Conservation (phyloP, 1,284 basidiomycete species). For the Cutaneotrichosporon mucoides region DNA sequence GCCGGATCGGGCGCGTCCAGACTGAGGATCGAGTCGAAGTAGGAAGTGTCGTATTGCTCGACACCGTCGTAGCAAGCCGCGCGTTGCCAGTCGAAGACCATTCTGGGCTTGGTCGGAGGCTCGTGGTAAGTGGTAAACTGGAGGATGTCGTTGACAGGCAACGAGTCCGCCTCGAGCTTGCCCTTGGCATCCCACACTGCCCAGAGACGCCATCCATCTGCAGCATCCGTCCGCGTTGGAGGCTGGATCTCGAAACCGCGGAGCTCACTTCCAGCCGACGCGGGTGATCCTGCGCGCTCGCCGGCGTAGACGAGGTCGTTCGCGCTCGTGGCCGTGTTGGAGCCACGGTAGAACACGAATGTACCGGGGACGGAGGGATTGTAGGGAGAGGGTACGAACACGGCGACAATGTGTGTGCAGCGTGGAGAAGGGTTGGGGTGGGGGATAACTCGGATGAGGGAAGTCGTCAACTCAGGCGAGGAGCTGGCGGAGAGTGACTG, state of each 20-base stretch:
- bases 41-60: slow-evolving; percentile 75
- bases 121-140: slow-evolving; percentile 37
- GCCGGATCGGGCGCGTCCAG: slow-evolving; percentile 57
- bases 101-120: slow-evolving; percentile 13
- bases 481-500: neutral
- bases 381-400: slow-evolving; percentile 42
- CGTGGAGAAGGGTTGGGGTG: slow-evolving; percentile 34
- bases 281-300: slow-evolving; percentile 28
- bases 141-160: slow-evolving; percentile 36
- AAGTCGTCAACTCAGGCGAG: slow-evolving; percentile 15
- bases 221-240: slow-evolving; percentile 25
- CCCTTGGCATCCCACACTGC: slow-evolving; percentile 48
- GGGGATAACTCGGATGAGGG: slow-evolving; percentile 39
- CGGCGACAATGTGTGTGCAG: slow-evolving; percentile 43
- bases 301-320: slow-evolving; percentile 40
- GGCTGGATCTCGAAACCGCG: slow-evolving; percentile 48
- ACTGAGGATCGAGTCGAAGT: slow-evolving; percentile 75
- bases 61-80: slow-evolving; percentile 36
- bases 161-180: slow-evolving; percentile 23
- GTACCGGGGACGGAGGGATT: slow-evolving; percentile 35
- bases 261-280: slow-evolving; percentile 34
- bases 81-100: slow-evolving; percentile 38
- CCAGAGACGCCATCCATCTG: slow-evolving; percentile 48
- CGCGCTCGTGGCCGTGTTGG: slow-evolving; percentile 24
- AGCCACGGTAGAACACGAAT: slow-evolving; percentile 45